Evolutionary conservation across 2,329 filamentous ascomycete species (phyloP), one percentile per base, ranked within the genome.

Genomic region (Aspergillus puulaauensis): DNA sequence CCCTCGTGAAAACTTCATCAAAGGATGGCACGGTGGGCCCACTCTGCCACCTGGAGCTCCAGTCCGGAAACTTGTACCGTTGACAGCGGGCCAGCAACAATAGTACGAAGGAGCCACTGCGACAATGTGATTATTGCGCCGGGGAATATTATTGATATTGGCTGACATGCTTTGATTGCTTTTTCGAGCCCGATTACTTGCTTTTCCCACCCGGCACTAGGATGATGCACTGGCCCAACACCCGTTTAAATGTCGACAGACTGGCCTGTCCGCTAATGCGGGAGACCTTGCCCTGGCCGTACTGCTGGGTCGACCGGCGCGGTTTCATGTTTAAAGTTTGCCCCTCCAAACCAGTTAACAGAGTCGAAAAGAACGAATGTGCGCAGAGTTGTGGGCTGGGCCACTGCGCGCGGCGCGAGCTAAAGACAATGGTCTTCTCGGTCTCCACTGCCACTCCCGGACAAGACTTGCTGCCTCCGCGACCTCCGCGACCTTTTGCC

Each of bases 201-300:
- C 35, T 37, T 37, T 37, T 37, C 15, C 35, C 15, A 4, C 27
- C 27, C 27, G 27, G 27, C 12, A 37, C 35, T 37, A n/a, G 8
- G 35, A 43, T 21, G 12, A 15, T 31, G 11, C 15, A 24, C 14
- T 8, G 14, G 14, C n/a, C 9, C 5, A 27, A 21, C 45, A 46
- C 35, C 47, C 46, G 19, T 57, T 56, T 59, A 59, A 57, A 58
- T 57, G 47, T 54, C 55, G 53, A 62, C 46, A 59, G 58, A 17
- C 54, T 52, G 55, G 63, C 56, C 59, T 35, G 37, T 31, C 43
- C 62, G 58, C 66, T 66, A 69, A 66, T 50, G 64, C 64, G 64
- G 63, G 66, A 68, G 65, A 68, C 64, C 69, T 63, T 62, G 64
- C 60, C 66, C 62, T 60, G 64, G 68, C 68, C 68, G 62, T 50